phyloP scores from a whole-genome alignment of 2,329 filamentous ascomycete genomes.

The Epichloe aotearoae region DNA sequence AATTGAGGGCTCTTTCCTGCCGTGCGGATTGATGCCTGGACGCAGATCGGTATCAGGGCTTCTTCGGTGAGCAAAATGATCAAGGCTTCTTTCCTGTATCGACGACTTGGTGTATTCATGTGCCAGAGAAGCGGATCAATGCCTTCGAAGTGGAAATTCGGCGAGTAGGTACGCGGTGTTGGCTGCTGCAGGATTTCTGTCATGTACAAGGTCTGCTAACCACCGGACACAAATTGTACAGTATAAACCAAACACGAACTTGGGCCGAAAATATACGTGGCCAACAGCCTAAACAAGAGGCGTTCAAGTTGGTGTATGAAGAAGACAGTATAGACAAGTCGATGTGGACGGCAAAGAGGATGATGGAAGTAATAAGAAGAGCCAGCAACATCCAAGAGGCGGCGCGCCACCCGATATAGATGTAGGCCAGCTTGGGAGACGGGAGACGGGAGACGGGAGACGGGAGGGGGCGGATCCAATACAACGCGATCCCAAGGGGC shows the following conservation, averaged over 20 bases:
- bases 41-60: not conserved
- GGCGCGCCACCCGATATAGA: constrained; percentile 3
- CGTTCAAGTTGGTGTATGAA: not conserved
- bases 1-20: not conserved
- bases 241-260: constrained; percentile 1
- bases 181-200: not conserved
- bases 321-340: not conserved
- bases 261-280: constrained; percentile 5
- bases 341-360: not conserved
- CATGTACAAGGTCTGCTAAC: not conserved
- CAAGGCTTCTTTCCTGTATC: not conserved
- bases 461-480: constrained; percentile 5
- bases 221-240: not conserved
- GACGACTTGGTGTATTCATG: not conserved
- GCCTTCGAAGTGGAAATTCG: not conserved
- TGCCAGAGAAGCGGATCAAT: not conserved
- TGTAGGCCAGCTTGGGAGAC: constrained; percentile 2
- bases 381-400: not conserved
- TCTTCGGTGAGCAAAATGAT: not conserved
- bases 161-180: constrained; percentile 1
- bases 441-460: not conserved
- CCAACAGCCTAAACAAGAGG: not conserved
- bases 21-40: not conserved
- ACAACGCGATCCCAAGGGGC: constrained; percentile 3
- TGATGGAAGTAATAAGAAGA: not conserved